Percentiles rank a stretch among this genome's conserved stretches.
These are phyloP conservation scores for Hypholoma sublateritium DNA, from an alignment of 768 basidiomycete species.

Conservation along the genomic window DNA sequence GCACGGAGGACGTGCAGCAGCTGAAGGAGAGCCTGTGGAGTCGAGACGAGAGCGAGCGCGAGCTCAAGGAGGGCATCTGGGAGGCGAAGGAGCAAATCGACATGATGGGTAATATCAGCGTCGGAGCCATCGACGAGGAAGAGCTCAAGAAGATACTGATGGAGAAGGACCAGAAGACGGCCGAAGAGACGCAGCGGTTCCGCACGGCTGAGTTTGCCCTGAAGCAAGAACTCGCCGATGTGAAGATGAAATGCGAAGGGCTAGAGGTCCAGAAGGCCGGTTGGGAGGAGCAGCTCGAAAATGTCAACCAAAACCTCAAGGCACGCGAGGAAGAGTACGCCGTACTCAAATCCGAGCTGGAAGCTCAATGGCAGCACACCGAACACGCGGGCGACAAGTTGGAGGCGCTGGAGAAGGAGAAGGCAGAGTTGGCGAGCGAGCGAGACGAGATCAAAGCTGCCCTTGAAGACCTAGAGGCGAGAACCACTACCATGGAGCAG, in stretches of 20 bases:
- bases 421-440: conserved; percentile 34
- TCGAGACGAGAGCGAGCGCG: conserved; percentile 53
- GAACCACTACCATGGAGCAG: conserved; percentile 45
- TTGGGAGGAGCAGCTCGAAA: conserved; percentile 44
- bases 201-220: conserved; percentile 41
- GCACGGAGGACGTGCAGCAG: conserved; percentile 41
- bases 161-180: conserved; percentile 40
- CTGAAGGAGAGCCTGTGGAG: conserved; percentile 44
- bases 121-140: conserved; percentile 41
- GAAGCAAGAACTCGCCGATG: conserved; percentile 51
- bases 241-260: conserved; percentile 39
- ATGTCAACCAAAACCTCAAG: conserved; percentile 37
- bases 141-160: conserved; percentile 39
- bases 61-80: conserved; percentile 51
- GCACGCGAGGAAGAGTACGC: conserved; percentile 43
- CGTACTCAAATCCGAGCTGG: conserved; percentile 60
- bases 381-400: conserved; percentile 50
- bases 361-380: conserved; percentile 70
- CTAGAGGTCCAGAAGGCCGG: conserved; percentile 43
- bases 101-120: conserved; percentile 48
- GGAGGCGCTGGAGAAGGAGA: conserved; percentile 34
- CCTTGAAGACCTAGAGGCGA: conserved; percentile 41
- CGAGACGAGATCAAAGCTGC: conserved; percentile 38
- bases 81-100: conserved; percentile 64
- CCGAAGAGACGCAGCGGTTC: conserved; percentile 42